Base-by-base conservation (phyloP, 164 flowering plant genomes). In the Paratinospora sagittata region DNA sequence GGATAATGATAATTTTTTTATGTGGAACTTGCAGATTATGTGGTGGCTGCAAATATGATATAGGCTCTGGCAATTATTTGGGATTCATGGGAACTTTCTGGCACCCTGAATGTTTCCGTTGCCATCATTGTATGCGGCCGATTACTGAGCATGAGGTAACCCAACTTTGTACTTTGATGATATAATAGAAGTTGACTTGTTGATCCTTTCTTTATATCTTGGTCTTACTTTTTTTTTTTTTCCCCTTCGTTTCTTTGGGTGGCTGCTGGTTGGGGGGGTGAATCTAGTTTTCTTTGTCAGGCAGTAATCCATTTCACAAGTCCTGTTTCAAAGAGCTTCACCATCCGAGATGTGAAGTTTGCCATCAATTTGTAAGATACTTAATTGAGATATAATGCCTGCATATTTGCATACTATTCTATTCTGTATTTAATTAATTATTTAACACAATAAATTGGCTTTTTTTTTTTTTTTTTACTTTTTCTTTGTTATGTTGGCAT, bases 261-360 rank as follows among this genome's bases (percentile, higher is more conserved):
- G 49, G 49, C 13, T n/a, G n/a, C n/a, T n/a, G n/a, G n/a, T n/a
- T 43, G 49, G 49, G 49, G 49, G 13, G 49, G 14, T 43, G 82
- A n/a, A 83, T 80, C 78, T 78, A 94, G 98, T 90, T 94, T 82
- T 90, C 97, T 69, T 82, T 94, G 86, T 90, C 97, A 84, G 97
- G 97, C 67, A 83, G 26, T 27, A 82, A 88, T 69, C 88, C 96
- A 27, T 94, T 87, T 81, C 97, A 92, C 78, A 90, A 90, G 78
- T 78, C 92, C 43, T 94, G 98, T 77, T 94, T 89, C 82, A 92
- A 84, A 73, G 97, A 94, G 82, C 70, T 89, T 75, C 87, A 89
- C 24, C 98, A 94, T 84, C 98, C 98, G 64, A 94, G 88, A 78
- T 94, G 97, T 79, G 98, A 92, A 84, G 98, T 94, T 65, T 94